Conservation (phyloP, 2,329 filamentous ascomycete genomes). For the Apiospora sp. region DNA sequence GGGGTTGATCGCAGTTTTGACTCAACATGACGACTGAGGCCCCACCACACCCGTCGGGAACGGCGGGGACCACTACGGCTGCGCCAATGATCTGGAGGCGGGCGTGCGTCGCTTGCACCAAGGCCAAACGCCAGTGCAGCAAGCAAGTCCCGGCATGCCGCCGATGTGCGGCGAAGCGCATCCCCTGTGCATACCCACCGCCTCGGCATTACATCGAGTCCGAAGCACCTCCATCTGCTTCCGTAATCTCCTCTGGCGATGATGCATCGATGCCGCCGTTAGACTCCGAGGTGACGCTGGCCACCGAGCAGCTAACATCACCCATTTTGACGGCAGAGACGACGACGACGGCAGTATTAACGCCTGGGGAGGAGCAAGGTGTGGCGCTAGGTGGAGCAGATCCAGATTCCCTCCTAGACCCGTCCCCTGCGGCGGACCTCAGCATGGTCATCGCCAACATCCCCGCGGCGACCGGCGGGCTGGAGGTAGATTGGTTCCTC, state of each 20-base stretch:
- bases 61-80: neutral
- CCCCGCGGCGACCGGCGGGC: neutral
- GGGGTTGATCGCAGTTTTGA: too few species aligned
- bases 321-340: too few species aligned
- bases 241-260: too few species aligned
- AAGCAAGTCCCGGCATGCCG: constrained; percentile 44
- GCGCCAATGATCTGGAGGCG: constrained; percentile 37
- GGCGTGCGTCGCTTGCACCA: constrained; percentile 46
- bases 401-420: rapidly evolving
- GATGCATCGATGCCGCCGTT: too few species aligned
- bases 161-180: constrained; percentile 38
- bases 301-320: neutral
- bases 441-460: neutral
- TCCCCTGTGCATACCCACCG: constrained; percentile 36
- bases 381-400: too few species aligned
- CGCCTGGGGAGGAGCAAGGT: neutral
- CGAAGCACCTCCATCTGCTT: neutral
- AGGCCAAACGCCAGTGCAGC: constrained; percentile 48
- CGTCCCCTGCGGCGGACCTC: neutral
- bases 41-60: neutral
- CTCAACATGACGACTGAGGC: neutral
- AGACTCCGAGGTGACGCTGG: neutral
- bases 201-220: constrained; percentile 27
- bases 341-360: neutral
- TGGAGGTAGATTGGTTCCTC: neutral